Base-by-base conservation (phyloP, 371 early-diverging fungal genomes). In the Coemansia sp. region DNA sequence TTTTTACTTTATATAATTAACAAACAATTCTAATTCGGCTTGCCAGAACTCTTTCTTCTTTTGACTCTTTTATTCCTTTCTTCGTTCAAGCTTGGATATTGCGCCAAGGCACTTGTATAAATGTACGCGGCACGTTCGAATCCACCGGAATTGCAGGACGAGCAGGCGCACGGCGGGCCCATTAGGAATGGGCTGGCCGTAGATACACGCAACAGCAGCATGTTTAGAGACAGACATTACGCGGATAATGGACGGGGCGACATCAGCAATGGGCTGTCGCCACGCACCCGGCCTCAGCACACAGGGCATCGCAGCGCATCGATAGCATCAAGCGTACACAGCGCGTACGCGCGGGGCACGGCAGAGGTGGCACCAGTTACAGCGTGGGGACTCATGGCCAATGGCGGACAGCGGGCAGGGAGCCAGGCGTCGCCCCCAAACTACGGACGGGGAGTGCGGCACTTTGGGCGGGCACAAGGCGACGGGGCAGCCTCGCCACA, bases 281-380 rank as follows among this genome's bases (percentile, higher is more conserved):
- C 49, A 19, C 49, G 19, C 19, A 9, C 15, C 26, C 24, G 55
- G 23, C 24, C 55, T 15, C 55, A 54, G 55, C 24, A 28, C 28
- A 13, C 24, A 13, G 28, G 28, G 1, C 23, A 15, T 12, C 24
- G 29, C 55, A 26, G 55, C 13, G 13, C 44, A n/a, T 44, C 44
- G 0, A 44, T 44, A 44, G 44, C 44, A n/a, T 44, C 44, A 0
- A 44, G 44, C 44, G 44, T 44, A 8, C 15, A 24, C 13, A 15
- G 53, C 53, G 23, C 53, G 8, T 28, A 24, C 13, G 6, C 29
- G 55, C 24, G 55, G 15, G 64, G 13, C 70, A 70, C 55, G 19
- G 71, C 62, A 0, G 75, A 71, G 61, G 53, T 63, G 17, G 61
- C 61, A 19, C 54, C 66, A 5, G 72, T 63, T 17, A 58, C 56